Evolutionary conservation across 2,329 filamentous ascomycete genomes (phyloP).

Genomic region (Tolypocladium pustulatum): DNA sequence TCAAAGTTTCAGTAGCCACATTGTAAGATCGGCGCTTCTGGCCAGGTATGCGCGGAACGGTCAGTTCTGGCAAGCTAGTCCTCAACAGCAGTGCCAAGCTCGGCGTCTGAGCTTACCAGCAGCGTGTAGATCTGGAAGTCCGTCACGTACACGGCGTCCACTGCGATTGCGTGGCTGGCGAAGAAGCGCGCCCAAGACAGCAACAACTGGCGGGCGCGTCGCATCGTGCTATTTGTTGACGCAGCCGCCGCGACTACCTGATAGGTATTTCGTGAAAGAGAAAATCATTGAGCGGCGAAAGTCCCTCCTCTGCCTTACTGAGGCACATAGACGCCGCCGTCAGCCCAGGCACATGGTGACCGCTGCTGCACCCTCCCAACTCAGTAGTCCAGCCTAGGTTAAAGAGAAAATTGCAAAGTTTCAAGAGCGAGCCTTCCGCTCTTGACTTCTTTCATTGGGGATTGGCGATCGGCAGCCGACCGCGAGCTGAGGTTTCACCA

Average conservation of each 20-base stretch:
- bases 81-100: neutral
- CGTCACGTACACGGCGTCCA: slow-evolving; percentile 30
- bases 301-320: neutral
- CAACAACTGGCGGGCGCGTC: neutral
- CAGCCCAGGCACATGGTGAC: neutral
- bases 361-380: too few relatives aligned
- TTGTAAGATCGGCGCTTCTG: slow-evolving; percentile 34
- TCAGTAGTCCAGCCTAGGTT: too few relatives aligned
- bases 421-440: too few relatives aligned
- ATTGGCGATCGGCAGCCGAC: neutral
- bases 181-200: neutral
- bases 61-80: neutral
- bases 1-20: slow-evolving; percentile 30
- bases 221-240: neutral
- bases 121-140: slow-evolving; percentile 31
- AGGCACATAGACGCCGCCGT: neutral
- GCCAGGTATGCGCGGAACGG: slow-evolving; percentile 18
- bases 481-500: slow-evolving; percentile 1
- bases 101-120: slow-evolving; percentile 18
- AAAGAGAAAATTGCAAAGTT: too few relatives aligned
- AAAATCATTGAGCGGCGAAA: neutral
- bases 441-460: too few relatives aligned
- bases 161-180: slow-evolving; percentile 1
- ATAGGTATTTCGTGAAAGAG: neutral
- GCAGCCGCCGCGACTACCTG: neutral